A percentile compares a stretch with the other conserved stretches of the same genome.
phyloP scores from a whole-genome alignment of 83 land plant genomes.

The Picea abies region DNA sequence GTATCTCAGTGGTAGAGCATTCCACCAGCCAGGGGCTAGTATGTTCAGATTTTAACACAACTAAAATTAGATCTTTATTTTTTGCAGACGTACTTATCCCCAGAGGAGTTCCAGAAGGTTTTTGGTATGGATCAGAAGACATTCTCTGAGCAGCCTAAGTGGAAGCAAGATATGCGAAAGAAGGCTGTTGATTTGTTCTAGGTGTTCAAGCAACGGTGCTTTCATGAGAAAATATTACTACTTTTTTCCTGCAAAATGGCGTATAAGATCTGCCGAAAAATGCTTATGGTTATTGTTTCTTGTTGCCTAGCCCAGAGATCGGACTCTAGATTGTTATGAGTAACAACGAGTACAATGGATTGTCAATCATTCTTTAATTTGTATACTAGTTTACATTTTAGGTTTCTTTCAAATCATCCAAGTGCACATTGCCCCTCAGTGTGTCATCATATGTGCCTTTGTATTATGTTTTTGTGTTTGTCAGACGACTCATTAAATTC shows the following conservation, averaged over 20 bases:
- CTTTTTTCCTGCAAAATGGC: no score
- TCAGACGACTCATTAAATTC: conserved; percentile 4
- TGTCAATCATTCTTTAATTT: conserved; percentile 14
- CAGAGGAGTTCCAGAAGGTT: conserved; percentile 64
- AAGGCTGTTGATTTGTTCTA: conserved; percentile 76
- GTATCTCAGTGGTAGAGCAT: no score
- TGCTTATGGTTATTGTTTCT: neutral
- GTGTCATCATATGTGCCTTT: neutral
- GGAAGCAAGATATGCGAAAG: conserved; percentile 86
- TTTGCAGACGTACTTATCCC: conserved; percentile 71
- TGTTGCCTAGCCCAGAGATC: conserved; percentile 6
- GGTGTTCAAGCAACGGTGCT: neutral
- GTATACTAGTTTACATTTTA: conserved; percentile 11
- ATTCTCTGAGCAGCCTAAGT: conserved; percentile 72
- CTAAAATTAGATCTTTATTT: neutral
- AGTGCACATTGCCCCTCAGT: neutral
- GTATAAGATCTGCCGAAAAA: no score
- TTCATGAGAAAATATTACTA: no score
- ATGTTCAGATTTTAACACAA: no score
- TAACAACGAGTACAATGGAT: conserved; percentile 10
- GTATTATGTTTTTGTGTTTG: conserved; percentile 15
- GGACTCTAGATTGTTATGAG: conserved; percentile 1
- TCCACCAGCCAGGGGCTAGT: no score
- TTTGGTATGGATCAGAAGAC: conserved; percentile 70
- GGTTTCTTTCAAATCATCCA: conserved; percentile 3